Evolutionary conservation across 2,329 filamentous ascomycete genomes (phyloP).

Genomic region (Dothideomycetes sp.): DNA sequence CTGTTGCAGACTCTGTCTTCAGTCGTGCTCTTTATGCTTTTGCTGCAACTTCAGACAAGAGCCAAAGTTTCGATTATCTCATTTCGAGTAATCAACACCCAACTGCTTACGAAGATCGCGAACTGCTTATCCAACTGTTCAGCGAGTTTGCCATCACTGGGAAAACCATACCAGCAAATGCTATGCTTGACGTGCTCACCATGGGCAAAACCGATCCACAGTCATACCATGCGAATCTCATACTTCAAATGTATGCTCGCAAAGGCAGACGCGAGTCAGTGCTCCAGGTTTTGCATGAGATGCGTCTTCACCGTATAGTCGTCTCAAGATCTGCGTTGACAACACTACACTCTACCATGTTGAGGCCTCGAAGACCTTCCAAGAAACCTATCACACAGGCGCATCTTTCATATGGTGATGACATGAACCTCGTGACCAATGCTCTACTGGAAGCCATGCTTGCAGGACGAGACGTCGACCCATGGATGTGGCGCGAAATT

Average conservation of each 20-base stretch:
- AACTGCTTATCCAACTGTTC: slow-evolving; percentile 47
- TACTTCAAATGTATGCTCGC: slow-evolving; percentile 35
- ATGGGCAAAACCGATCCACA: slow-evolving; percentile 31
- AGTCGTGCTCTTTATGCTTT: slow-evolving; percentile 56
- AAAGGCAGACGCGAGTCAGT: slow-evolving; percentile 21
- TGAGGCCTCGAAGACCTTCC: slow-evolving; percentile 31
- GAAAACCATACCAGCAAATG: slow-evolving; percentile 37
- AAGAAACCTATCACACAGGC: slow-evolving; percentile 25
- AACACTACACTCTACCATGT: slow-evolving; percentile 31
- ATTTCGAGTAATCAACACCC: slow-evolving; percentile 56
- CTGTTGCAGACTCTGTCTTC: slow-evolving; percentile 55
- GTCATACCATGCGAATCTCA: slow-evolving; percentile 37
- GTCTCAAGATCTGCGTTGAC: slow-evolving; percentile 38
- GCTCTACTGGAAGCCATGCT: slow-evolving; percentile 40
- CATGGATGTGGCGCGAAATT: slow-evolving; percentile 48
- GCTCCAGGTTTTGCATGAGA: slow-evolving; percentile 37
- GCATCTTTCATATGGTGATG: slow-evolving; percentile 23
- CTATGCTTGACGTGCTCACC: slow-evolving; percentile 41
- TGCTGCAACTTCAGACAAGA: slow-evolving; percentile 32
- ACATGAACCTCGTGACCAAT: slow-evolving; percentile 38
- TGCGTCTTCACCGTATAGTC: slow-evolving; percentile 37
- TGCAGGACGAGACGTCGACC: slow-evolving; percentile 31
- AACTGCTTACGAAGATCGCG: slow-evolving; percentile 49
- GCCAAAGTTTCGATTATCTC: slow-evolving; percentile 43
- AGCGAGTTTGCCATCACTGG: slow-evolving; percentile 40